Percentiles rank a stretch among this genome's conserved stretches.
These are phyloP conservation scores for Pachyrhizus erosus DNA, from an alignment of 306 rosid species.

Conservation along the genomic window DNA sequence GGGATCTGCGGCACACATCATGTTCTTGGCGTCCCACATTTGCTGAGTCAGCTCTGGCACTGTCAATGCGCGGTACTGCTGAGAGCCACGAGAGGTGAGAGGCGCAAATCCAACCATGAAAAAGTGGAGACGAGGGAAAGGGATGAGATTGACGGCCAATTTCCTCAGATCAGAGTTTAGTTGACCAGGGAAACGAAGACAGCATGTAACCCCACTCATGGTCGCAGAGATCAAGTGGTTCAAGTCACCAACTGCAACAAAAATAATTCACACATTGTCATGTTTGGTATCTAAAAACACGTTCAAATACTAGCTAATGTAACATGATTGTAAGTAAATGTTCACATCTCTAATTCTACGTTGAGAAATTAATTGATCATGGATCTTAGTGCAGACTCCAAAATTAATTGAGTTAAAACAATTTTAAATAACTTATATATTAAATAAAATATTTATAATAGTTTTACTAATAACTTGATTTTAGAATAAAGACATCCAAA, in stretches of 20 bases:
- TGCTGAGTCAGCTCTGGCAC: constrained; percentile 69
- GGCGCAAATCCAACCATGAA: constrained; percentile 74
- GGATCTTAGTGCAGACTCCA: no score
- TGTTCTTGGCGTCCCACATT: constrained; percentile 71
- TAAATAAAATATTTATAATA: no score
- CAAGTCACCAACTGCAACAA: constrained; percentile 65
- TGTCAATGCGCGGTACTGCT: constrained; percentile 63
- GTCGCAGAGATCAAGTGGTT: constrained; percentile 70
- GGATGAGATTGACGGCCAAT: constrained; percentile 65
- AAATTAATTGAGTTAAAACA: not conserved
- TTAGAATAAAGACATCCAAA: no score
- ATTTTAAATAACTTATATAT: no score
- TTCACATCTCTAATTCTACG: no score
- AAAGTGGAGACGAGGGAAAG: constrained; percentile 67
- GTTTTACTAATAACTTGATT: no score
- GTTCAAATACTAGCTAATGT: no score
- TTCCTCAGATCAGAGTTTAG: constrained; percentile 68
- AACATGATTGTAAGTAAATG: not conserved
- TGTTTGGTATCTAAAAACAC: not conserved
- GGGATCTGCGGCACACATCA: constrained; percentile 75
- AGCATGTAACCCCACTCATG: constrained; percentile 73
- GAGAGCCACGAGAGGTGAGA: constrained; percentile 67
- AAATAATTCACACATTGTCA: constrained; percentile 43
- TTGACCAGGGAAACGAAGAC: constrained; percentile 69
- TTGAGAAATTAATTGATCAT: no score